phyloP scores from a whole-genome alignment of 148 eudicot genomes.

The Nyssa sinensis region DNA sequence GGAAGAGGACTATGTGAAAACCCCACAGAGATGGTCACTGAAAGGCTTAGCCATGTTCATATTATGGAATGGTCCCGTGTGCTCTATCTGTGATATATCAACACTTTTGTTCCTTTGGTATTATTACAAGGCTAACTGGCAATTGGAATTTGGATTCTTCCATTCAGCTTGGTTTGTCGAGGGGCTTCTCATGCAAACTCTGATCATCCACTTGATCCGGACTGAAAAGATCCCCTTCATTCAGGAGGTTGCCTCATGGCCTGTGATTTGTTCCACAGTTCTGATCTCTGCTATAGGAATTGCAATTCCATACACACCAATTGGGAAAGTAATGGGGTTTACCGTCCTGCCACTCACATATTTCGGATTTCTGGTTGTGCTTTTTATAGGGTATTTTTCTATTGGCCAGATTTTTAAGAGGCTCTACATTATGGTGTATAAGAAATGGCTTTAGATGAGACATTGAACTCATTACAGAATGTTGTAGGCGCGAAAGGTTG shows the following conservation, averaged over 20 bases:
- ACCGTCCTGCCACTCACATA: conserved; percentile 31
- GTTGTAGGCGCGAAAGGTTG: no score
- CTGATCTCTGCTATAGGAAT: conserved; percentile 36
- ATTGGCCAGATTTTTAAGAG: conserved; percentile 45
- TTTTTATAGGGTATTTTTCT: conserved; percentile 40
- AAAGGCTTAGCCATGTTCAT: conserved; percentile 39
- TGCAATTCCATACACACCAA: conserved; percentile 25
- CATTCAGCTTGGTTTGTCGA: conserved; percentile 42
- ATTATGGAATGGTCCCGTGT: conserved; percentile 47
- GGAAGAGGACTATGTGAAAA: conserved; percentile 43
- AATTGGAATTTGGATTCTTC: conserved; percentile 23
- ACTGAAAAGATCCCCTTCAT: conserved; percentile 48
- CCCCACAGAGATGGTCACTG: conserved; percentile 42
- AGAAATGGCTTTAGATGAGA: conserved; percentile 42
- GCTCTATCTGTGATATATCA: conserved; percentile 38
- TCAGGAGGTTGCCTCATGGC: conserved; percentile 56
- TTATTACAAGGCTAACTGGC: conserved; percentile 13
- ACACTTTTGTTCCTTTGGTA: conserved; percentile 38
- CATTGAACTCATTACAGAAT: conserved; percentile 7
- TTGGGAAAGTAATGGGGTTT: conserved; percentile 38
- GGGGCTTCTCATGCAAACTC: conserved; percentile 54
- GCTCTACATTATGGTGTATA: conserved; percentile 38
- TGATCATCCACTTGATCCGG: conserved; percentile 47
- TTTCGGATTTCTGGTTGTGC: conserved; percentile 40
- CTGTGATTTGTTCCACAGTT: conserved; percentile 41